Conservation (phyloP, 1,284 basidiomycete species). For the Prillingera fragicola region DNA sequence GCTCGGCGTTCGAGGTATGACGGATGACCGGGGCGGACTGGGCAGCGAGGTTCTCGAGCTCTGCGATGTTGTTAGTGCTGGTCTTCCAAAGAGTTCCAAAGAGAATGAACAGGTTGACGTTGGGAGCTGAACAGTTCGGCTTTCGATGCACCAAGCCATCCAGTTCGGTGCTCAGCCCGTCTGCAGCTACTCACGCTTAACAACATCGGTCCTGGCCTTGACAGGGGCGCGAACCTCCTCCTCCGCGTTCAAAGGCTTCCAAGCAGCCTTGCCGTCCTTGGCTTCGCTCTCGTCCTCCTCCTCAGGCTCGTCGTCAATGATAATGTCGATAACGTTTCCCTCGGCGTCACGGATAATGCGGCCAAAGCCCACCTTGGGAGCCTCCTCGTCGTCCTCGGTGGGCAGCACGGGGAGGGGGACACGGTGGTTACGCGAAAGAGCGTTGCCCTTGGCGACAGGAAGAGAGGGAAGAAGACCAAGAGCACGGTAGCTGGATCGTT, state of each 20-base stretch:
- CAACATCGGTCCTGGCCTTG: constrained; percentile 47
- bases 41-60: constrained; percentile 40
- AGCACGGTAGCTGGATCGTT: constrained; percentile 43
- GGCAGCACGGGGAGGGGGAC: constrained; percentile 53
- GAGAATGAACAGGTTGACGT: constrained; percentile 44
- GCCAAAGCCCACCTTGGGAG: constrained; percentile 68
- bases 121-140: no score
- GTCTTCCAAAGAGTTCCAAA: background rate
- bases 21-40: constrained; percentile 51
- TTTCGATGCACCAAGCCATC: no score
- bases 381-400: constrained; percentile 4
- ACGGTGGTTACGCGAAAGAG: constrained; percentile 26
- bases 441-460: constrained; percentile 29
- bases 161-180: no score
- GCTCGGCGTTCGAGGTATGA: constrained; percentile 66
- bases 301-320: constrained; percentile 59
- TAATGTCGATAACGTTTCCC: constrained; percentile 72
- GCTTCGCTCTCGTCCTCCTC: constrained; percentile 47
- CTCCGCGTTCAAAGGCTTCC: constrained; percentile 17
- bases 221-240: constrained; percentile 32
- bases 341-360: constrained; percentile 75
- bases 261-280: constrained; percentile 4
- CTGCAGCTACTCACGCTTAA: constrained; percentile 37
- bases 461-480: constrained; percentile 45
- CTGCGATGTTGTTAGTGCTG: constrained; percentile 20